Evolutionary conservation across 2,329 filamentous ascomycete species (phyloP).

Genomic region (Xylaria polymorpha): DNA sequence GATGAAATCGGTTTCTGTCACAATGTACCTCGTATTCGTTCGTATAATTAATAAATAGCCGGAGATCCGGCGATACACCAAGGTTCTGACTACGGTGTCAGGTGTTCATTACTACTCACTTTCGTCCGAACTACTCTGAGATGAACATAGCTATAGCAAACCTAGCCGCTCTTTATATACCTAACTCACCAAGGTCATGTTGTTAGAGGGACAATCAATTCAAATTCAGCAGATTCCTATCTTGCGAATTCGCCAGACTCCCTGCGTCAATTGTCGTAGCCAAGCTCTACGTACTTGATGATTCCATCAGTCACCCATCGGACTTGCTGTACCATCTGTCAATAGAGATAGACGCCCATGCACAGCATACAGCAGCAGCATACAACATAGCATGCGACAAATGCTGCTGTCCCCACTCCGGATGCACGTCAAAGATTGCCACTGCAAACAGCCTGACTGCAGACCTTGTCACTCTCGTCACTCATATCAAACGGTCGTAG

Average conservation of each 20-base stretch:
- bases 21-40: neutral
- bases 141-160: slow-evolving; percentile 4
- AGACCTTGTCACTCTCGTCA: slow-evolving; percentile 21
- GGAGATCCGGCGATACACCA: neutral
- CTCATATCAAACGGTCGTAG: slow-evolving; percentile 32
- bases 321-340: neutral
- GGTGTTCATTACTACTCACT: neutral
- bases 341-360: neutral
- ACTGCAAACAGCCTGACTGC: slow-evolving; percentile 37
- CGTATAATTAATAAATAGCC: neutral
- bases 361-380: neutral
- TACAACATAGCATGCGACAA: neutral
- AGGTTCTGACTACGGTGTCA: neutral
- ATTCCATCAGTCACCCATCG: slow-evolving; percentile 7
- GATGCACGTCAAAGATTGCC: slow-evolving; percentile 35
- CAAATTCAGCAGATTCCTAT: neutral
- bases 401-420: slow-evolving; percentile 21
- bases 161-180: neutral
- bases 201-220: neutral
- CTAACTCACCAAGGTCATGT: neutral
- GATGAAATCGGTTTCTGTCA: neutral
- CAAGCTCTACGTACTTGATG: slow-evolving; percentile 1
- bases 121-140: slow-evolving; percentile 18
- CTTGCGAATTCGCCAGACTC: neutral
- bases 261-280: neutral